These are phyloP conservation scores for Neonectria neomacrospora DNA, from an alignment of 2,329 filamentous ascomycete species.

Conservation along the genomic window DNA sequence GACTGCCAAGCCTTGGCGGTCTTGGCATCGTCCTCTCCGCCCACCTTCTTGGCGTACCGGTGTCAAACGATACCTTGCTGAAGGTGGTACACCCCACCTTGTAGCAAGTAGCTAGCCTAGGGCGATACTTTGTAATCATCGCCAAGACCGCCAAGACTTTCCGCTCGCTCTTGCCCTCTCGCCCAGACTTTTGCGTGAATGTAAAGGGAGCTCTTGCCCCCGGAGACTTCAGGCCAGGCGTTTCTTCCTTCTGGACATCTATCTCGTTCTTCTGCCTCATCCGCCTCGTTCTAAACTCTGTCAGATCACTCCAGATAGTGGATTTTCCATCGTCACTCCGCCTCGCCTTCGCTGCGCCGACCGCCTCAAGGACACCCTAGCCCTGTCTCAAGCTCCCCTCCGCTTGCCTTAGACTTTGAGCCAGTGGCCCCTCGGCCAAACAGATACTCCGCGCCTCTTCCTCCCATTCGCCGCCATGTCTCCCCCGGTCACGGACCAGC, in stretches of 20 bases:
- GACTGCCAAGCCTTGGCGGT: constrained; percentile 53
- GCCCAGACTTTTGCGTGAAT: constrained; percentile 50
- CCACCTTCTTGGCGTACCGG: constrained; percentile 33
- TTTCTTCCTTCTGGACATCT: constrained; percentile 39
- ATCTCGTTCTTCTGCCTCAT: constrained; percentile 20
- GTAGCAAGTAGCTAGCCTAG: constrained; percentile 10
- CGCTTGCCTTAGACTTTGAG: constrained; percentile 20
- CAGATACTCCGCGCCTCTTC: constrained; percentile 33
- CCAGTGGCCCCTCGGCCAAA: constrained; percentile 31
- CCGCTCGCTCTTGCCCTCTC: constrained; percentile 52
- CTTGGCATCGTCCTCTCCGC: constrained; percentile 50
- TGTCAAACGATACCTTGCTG: constrained; percentile 28
- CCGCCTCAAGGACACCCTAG: constrained; percentile 5
- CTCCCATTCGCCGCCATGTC: constrained; percentile 43
- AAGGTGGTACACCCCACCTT: fast-evolving
- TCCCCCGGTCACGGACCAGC: constrained; percentile 46
- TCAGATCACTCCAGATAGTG: constrained; percentile 2
- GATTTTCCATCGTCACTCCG: not conserved
- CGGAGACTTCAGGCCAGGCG: constrained; percentile 37
- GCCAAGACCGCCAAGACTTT: constrained; percentile 53
- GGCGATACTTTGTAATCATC: constrained; percentile 35
- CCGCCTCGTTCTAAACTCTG: constrained; percentile 7
- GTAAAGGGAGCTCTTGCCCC: constrained; percentile 52
- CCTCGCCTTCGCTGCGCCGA: constrained; percentile 7
- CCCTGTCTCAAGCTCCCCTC: constrained; percentile 19